phyloP scores from a whole-genome alignment of 2,329 filamentous ascomycete genomes.

The Xylariaceae sp. region DNA sequence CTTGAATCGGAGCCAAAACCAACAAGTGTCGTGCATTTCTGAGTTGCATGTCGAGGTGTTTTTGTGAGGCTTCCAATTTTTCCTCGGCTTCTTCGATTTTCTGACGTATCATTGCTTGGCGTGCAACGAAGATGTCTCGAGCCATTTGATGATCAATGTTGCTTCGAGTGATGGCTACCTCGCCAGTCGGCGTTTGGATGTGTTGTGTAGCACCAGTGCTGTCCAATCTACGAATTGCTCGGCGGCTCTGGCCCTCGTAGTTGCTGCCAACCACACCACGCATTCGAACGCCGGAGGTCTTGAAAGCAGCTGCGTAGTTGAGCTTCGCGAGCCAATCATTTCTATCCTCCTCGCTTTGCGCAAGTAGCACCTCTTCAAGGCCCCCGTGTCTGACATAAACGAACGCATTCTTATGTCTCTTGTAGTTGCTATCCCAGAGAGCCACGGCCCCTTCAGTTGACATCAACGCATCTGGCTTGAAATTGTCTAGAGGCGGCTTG shows the following conservation, averaged over 20 bases:
- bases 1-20: conserved; percentile 81
- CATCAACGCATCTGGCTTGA: conserved; percentile 90
- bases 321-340: conserved; percentile 96
- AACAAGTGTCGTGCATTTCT: conserved; percentile 87
- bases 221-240: conserved; percentile 66
- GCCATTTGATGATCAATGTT: conserved; percentile 76
- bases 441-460: conserved; percentile 91
- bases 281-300: conserved; percentile 85
- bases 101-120: conserved; percentile 73
- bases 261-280: conserved; percentile 77
- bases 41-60: conserved; percentile 74
- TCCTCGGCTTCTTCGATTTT: conserved; percentile 81
- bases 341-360: conserved; percentile 84
- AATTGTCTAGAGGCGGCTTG: conserved; percentile 80
- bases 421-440: conserved; percentile 78
- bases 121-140: conserved; percentile 76
- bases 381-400: conserved; percentile 82
- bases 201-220: conserved; percentile 53
- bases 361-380: conserved; percentile 83
- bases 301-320: conserved; percentile 93
- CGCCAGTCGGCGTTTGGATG: conserved; percentile 65
- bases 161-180: conserved; percentile 66
- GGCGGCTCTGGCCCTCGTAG: conserved; percentile 74
- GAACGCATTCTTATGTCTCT: conserved; percentile 93
- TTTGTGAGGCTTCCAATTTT: conserved; percentile 65